These are phyloP conservation scores for Capronia americana DNA, from an alignment of 2,329 filamentous ascomycete genomes.

Conservation along the genomic window DNA sequence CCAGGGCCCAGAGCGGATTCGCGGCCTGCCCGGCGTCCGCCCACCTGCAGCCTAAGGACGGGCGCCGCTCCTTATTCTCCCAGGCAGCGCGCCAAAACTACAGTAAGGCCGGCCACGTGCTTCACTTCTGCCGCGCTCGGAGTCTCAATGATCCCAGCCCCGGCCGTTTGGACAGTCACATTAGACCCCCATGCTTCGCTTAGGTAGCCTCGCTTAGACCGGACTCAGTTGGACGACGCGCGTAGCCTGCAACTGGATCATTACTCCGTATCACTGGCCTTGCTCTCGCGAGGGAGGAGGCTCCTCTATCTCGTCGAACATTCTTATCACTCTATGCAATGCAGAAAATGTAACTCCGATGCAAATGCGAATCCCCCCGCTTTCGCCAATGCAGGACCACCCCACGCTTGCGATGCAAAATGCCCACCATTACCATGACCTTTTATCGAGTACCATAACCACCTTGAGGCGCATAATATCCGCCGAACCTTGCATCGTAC, in stretches of 20 bases:
- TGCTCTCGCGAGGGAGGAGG: not conserved
- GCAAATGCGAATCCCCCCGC: not conserved
- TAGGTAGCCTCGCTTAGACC: not conserved
- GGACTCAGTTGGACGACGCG: not conserved
- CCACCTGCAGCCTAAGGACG: not conserved
- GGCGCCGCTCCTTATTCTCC: not conserved
- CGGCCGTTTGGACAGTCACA: not conserved
- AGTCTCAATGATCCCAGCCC: not conserved
- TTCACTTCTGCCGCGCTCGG: not conserved
- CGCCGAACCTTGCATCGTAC: conserved; percentile 21
- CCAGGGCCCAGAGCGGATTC: not conserved
- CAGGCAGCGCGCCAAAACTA: too few relatives aligned
- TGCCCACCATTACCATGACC: not conserved
- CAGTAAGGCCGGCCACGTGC: not conserved
- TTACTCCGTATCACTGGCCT: not conserved
- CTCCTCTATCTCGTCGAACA: not conserved
- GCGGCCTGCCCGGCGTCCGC: not conserved
- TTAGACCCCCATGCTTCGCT: not conserved
- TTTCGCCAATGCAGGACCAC: conserved; percentile 1
- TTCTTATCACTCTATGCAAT: conserved; percentile 14
- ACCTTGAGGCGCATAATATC: conserved; percentile 8
- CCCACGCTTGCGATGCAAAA: conserved; percentile 25
- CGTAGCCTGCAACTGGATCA: not conserved
- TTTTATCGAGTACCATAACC: conserved; percentile 9
- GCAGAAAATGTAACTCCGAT: conserved; percentile 2